A percentile compares a stretch with the other conserved stretches of the same genome.
Evolutionary conservation across 164 flowering plant genomes (phyloP).

Genomic region (Magnolia officinalis): DNA sequence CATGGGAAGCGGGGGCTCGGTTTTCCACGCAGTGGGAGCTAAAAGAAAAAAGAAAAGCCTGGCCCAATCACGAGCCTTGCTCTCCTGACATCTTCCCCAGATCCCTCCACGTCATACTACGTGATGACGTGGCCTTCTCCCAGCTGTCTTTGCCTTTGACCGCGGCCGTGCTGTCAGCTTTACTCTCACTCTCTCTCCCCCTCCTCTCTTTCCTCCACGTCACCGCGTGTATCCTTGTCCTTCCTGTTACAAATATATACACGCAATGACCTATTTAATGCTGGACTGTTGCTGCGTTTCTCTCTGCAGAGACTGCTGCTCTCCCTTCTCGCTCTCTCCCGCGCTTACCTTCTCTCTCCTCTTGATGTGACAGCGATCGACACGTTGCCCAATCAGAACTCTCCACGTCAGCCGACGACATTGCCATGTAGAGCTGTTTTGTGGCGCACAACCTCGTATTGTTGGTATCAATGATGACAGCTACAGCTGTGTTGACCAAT

Average conservation of each 20-base stretch:
- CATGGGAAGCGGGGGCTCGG: neutral
- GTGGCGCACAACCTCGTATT: slow-evolving; percentile 26
- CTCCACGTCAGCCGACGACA: slow-evolving; percentile 1
- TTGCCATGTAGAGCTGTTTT: neutral
- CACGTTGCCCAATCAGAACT: slow-evolving; percentile 8
- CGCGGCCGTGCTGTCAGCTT: neutral
- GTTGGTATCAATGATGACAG: slow-evolving; percentile 21
- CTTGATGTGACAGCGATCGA: slow-evolving; percentile 6
- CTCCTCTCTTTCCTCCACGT: slow-evolving; percentile 4
- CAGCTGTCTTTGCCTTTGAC: neutral
- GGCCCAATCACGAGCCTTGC: slow-evolving; percentile 8
- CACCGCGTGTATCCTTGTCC: neutral
- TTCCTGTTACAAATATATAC: too few species aligned
- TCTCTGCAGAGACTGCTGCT: neutral
- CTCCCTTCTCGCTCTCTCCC: neutral
- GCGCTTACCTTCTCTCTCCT: neutral
- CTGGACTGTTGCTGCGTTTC: neutral
- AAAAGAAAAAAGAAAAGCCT: slow-evolving; percentile 7
- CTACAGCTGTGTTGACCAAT: slow-evolving; percentile 7
- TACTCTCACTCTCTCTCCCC: neutral
- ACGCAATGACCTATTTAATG: neutral
- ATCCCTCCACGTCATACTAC: neutral
- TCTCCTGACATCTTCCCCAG: slow-evolving; percentile 3
- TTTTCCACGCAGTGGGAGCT: neutral
- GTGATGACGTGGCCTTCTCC: neutral